phyloP scores from a whole-genome alignment of 148 eudicot genomes.

The Vaccinium myrtillus region DNA sequence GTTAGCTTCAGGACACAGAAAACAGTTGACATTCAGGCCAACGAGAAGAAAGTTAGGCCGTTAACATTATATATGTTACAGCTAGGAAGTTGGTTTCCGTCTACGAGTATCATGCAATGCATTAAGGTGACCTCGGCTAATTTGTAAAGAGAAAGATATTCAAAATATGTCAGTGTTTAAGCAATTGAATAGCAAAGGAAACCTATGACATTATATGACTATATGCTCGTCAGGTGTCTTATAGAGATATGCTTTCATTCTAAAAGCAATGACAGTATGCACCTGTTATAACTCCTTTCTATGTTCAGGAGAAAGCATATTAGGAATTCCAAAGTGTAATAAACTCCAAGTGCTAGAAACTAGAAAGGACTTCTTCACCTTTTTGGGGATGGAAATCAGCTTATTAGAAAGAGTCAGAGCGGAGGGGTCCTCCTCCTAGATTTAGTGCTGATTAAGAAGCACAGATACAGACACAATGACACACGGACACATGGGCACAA shows the following conservation, averaged over 20 bases:
- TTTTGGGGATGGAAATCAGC: not conserved
- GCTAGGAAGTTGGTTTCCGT: not conserved
- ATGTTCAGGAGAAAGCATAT: not conserved
- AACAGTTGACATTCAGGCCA: not conserved
- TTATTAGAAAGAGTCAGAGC: not conserved
- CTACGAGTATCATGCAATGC: not conserved
- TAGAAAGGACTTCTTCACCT: not conserved
- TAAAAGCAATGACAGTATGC: not conserved
- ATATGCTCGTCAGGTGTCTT: not conserved
- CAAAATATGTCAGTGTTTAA: not conserved
- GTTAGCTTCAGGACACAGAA: not conserved
- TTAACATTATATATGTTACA: not conserved
- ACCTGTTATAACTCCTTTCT: not conserved
- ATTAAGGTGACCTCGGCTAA: not conserved
- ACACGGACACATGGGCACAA: not conserved
- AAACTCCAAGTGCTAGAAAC: not conserved
- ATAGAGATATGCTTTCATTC: not conserved
- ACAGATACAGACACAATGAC: not conserved
- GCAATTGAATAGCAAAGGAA: not conserved
- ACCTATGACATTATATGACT: not conserved
- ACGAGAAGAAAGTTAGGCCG: not conserved
- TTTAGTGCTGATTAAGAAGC: not conserved
- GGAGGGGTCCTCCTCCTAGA: not conserved
- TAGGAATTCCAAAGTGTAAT: not conserved
- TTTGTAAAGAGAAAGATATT: not conserved